Percentiles rank a stretch among this genome's conserved stretches.
Evolutionary conservation across 495 filamentous ascomycete species (phyloP).

Genomic region (Rostrohypoxylon terebratum): DNA sequence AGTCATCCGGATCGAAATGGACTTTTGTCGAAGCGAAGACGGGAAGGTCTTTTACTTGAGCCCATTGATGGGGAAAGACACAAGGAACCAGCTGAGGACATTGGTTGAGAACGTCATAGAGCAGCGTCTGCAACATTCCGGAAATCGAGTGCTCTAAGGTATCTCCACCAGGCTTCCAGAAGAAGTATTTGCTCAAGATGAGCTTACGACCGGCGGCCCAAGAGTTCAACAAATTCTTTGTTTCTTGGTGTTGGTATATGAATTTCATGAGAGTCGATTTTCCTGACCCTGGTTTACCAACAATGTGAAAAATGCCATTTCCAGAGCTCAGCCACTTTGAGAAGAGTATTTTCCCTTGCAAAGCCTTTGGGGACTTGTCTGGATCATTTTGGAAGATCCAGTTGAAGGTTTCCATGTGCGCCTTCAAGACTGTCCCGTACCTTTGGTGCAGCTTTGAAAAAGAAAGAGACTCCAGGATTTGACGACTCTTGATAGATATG

Average conservation of each 20-base stretch:
- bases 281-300: neutral
- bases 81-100: slow-evolving; percentile 6
- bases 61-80: neutral
- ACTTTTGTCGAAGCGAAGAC: neutral
- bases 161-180: slow-evolving; percentile 1
- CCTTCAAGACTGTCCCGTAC: neutral
- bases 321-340: slow-evolving; percentile 1
- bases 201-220: slow-evolving; percentile 2
- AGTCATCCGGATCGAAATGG: neutral
- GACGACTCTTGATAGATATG: neutral
- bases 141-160: neutral
- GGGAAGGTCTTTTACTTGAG: neutral
- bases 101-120: neutral
- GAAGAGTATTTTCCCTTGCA: slow-evolving; percentile 3
- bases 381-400: slow-evolving; percentile 10
- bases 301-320: neutral
- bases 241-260: neutral
- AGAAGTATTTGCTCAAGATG: neutral
- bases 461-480: neutral
- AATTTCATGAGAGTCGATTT: slow-evolving; percentile 13
- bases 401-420: neutral
- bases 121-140: neutral
- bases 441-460: slow-evolving; percentile 6
- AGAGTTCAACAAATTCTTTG: neutral
- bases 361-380: neutral